These are phyloP conservation scores for Aquilaria agallochum DNA, from an alignment of 441 rosid species.

Conservation along the genomic window DNA sequence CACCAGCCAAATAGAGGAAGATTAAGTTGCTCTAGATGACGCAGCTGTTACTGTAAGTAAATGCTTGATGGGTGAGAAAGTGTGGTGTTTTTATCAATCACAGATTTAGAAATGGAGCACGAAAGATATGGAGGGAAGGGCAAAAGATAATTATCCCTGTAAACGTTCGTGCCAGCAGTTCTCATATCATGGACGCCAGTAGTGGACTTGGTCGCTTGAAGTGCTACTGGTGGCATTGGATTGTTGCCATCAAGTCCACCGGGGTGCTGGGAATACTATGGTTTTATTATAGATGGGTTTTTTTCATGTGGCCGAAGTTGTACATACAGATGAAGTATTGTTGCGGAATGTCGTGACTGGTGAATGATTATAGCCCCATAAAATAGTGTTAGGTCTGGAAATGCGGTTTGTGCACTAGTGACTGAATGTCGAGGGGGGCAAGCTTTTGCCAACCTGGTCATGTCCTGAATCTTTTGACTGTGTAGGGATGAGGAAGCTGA, in stretches of 20 bases:
- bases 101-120: slow-evolving; percentile 19
- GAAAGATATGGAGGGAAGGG: slow-evolving; percentile 1
- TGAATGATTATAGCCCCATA: slow-evolving; percentile 25
- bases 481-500: slow-evolving; percentile 9
- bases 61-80: slow-evolving; percentile 31
- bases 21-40: slow-evolving; percentile 17
- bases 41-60: slow-evolving; percentile 36
- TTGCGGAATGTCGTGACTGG: slow-evolving; percentile 20
- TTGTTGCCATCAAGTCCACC: slow-evolving; percentile 24
- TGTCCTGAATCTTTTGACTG: slow-evolving; percentile 14
- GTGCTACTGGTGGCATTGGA: slow-evolving; percentile 17
- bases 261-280: slow-evolving; percentile 21
- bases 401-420: slow-evolving; percentile 9
- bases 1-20: slow-evolving; percentile 25
- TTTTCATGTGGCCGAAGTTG: slow-evolving; percentile 26
- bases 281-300: slow-evolving; percentile 18
- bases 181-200: slow-evolving; percentile 12
- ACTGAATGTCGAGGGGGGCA: slow-evolving; percentile 8
- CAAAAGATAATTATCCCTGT: slow-evolving; percentile 3
- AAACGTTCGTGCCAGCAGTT: slow-evolving; percentile 24
- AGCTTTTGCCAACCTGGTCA: slow-evolving; percentile 13
- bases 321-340: slow-evolving; percentile 26
- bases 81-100: slow-evolving; percentile 22
- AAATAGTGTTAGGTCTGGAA: slow-evolving; percentile 14
- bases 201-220: slow-evolving; percentile 14